These are phyloP conservation scores for Volvariella surrecta DNA, from an alignment of 1,284 basidiomycete species.

Conservation along the genomic window DNA sequence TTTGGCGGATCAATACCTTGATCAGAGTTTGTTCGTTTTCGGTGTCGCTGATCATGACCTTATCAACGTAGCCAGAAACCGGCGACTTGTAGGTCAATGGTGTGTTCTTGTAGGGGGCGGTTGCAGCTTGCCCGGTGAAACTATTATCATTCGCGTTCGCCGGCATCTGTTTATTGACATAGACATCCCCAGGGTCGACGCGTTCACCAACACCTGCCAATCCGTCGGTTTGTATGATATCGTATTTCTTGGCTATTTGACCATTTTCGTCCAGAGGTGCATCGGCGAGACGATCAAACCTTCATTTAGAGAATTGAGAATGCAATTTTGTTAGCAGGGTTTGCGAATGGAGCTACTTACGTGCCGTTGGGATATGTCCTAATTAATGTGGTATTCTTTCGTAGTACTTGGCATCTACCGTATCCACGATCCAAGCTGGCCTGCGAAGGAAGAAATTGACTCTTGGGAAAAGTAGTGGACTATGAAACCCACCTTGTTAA, in stretches of 20 bases:
- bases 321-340: neutral
- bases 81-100: constrained; percentile 91
- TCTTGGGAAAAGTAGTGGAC: constrained; percentile 4
- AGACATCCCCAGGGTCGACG: constrained; percentile 89
- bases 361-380: constrained; percentile 97
- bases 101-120: constrained; percentile 81
- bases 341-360: constrained; percentile 37
- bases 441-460: constrained; percentile 24
- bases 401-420: constrained; percentile 93
- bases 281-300: constrained; percentile 91
- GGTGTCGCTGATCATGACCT: constrained; percentile 95
- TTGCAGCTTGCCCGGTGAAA: constrained; percentile 71
- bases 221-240: constrained; percentile 88
- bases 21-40: constrained; percentile 95
- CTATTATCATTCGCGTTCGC: constrained; percentile 83
- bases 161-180: constrained; percentile 96
- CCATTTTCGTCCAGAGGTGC: constrained; percentile 83
- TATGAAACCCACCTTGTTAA: constrained; percentile 67
- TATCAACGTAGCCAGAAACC: constrained; percentile 92
- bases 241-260: constrained; percentile 74
- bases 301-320: constrained; percentile 19
- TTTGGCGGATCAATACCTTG: constrained; percentile 98
- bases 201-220: constrained; percentile 93
- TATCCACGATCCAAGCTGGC: constrained; percentile 96
- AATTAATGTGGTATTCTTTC: constrained; percentile 92